Evolutionary conservation across 768 basidiomycete genomes (phyloP).

Genomic region (Pleurotus sapidus): DNA sequence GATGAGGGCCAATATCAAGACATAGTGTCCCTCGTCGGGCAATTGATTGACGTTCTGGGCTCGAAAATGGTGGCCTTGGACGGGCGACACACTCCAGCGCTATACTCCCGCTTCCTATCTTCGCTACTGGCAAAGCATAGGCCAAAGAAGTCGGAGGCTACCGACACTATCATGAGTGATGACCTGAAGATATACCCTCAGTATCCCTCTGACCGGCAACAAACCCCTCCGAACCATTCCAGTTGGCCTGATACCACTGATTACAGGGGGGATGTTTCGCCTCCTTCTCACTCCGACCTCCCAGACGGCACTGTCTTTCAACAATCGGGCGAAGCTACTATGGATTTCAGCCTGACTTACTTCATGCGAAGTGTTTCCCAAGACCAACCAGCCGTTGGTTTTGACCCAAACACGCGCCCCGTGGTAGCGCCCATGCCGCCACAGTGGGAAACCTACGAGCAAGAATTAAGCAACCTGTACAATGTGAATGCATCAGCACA

Average conservation of each 20-base stretch:
- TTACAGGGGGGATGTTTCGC: slow-evolving; percentile 11
- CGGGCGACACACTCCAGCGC: slow-evolving; percentile 51
- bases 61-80: slow-evolving; percentile 52
- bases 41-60: slow-evolving; percentile 42
- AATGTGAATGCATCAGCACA: background rate
- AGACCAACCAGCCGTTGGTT: slow-evolving; percentile 9
- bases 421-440: background rate
- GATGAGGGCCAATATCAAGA: slow-evolving; percentile 33
- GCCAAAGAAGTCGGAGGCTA: background rate
- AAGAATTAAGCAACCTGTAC: slow-evolving; percentile 3
- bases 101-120: slow-evolving; percentile 56
- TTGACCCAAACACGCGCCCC: background rate
- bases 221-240: slow-evolving; percentile 27
- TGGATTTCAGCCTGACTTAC: slow-evolving; percentile 47
- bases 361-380: slow-evolving; percentile 38
- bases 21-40: slow-evolving; percentile 40
- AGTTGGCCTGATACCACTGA: slow-evolving; percentile 44
- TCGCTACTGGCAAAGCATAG: slow-evolving; percentile 40
- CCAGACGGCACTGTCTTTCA: slow-evolving; percentile 16
- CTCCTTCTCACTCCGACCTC: slow-evolving; percentile 7
- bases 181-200: slow-evolving; percentile 17
- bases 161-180: slow-evolving; percentile 12
- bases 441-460: background rate
- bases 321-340: slow-evolving; percentile 27
- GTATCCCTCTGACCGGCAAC: slow-evolving; percentile 17